Evolutionary conservation across 805 yeast genomes (phyloP), one percentile per base, ranked within the genome.

Genomic region (Saturnispora serradocipensis): DNA sequence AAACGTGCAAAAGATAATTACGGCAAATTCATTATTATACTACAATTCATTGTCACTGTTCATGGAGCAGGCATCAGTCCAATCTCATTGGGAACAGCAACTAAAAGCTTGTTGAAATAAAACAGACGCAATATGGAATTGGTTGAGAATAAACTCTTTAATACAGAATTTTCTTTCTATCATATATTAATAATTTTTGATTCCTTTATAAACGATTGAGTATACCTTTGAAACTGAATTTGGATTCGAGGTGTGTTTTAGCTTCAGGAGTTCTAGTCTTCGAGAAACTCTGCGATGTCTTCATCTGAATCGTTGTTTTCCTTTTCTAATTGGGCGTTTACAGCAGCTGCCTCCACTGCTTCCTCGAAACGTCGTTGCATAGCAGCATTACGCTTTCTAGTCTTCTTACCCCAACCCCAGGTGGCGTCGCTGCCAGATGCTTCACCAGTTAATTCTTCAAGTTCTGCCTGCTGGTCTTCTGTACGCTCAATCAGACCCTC

Each of bases 381-480:
- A 53, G 72, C 70, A 64, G 78, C 76, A 42, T 78, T 79, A 53
- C 72, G 73, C 56, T 72, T 71, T 70, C 90, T 77, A 5, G 90
- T 84, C 61, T 75, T 75, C 64, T 85, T 86, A 51, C 93, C 93
- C 88, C 89, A 85, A 28, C 93, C 91, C 72, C 85, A 85, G 5
- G 73, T 56, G 38, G 69, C 62, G 35, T 80, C 80, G 46, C 71
- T 65, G 30, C 64, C 60, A 1, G 28, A 22, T 9, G 47, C 38
- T 20, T 39, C 53, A 27, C 32, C 15, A 28, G 51, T 46, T 45
- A 25, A 20, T 25, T 34, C 52, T 24, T 58, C 59, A 24, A 56
- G 49, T 18, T 48, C 51, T 24, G 53, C 56, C 5, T 47, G 71
- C 43, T 65, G 64, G 6, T 59, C 64, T 22, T 67, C 68, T n/a